Evolutionary conservation across 2,329 filamentous ascomycete genomes (phyloP).

Genomic region (Pseudocercospora ulei): DNA sequence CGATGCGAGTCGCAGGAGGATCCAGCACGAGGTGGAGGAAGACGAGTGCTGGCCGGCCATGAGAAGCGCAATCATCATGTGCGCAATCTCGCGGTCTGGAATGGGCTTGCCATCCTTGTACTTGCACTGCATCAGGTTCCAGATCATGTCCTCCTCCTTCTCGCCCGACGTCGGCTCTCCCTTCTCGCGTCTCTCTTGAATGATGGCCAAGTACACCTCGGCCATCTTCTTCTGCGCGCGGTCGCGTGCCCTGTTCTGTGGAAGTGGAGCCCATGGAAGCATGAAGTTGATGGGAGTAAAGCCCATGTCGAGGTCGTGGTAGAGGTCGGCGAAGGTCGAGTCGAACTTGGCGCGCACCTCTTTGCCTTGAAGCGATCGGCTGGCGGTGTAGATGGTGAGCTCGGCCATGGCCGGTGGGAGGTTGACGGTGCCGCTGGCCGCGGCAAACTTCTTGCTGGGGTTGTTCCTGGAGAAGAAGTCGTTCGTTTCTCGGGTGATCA

Average conservation of each 20-base stretch:
- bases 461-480: constrained; percentile 61
- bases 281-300: constrained; percentile 86
- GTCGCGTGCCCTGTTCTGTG: constrained; percentile 77
- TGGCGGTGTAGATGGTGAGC: constrained; percentile 83
- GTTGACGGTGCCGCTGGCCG: constrained; percentile 52
- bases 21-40: constrained; percentile 75
- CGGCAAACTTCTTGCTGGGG: constrained; percentile 34
- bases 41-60: constrained; percentile 90
- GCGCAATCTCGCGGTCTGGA: constrained; percentile 75
- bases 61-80: constrained; percentile 88
- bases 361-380: constrained; percentile 72
- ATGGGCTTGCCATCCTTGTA: constrained; percentile 75
- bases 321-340: constrained; percentile 67
- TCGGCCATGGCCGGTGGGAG: constrained; percentile 69
- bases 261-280: constrained; percentile 76
- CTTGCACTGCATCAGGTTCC: constrained; percentile 72
- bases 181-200: constrained; percentile 57
- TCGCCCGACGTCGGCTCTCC: constrained; percentile 24
- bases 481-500: constrained; percentile 66
- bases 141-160: constrained; percentile 64
- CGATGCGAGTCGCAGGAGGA: constrained; percentile 68
- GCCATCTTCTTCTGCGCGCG: constrained; percentile 70
- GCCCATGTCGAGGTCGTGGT: constrained; percentile 83
- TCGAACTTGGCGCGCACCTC: constrained; percentile 74
- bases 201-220: constrained; percentile 72